These are phyloP conservation scores for Juncus effusus DNA, from an alignment of 176 grass and related monocot species.

Conservation along the genomic window DNA sequence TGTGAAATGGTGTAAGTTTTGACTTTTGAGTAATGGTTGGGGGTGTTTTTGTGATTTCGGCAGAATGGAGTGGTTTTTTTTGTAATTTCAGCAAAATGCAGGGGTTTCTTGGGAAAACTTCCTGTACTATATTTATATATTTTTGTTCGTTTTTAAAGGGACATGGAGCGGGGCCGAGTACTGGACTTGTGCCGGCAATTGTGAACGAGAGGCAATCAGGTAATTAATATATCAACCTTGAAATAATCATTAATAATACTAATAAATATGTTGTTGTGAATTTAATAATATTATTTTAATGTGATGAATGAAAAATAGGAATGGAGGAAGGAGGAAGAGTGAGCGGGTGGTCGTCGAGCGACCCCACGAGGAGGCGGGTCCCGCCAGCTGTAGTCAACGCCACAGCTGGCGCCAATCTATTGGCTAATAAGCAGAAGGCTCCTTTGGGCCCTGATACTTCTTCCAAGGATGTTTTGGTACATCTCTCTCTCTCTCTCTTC, in stretches of 20 bases:
- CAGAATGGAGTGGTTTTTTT: too few species aligned
- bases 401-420: slow-evolving; percentile 27
- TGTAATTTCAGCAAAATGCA: too few species aligned
- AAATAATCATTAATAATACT: neutral
- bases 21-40: too few species aligned
- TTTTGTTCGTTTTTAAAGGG: slow-evolving; percentile 39
- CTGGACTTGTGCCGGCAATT: slow-evolving; percentile 55
- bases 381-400: slow-evolving; percentile 54
- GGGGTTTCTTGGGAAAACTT: too few species aligned
- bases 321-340: slow-evolving; percentile 58
- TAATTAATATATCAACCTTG: slow-evolving; percentile 28
- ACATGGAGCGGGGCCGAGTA: slow-evolving; percentile 62
- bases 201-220: slow-evolving; percentile 80
- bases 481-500: slow-evolving; percentile 29
- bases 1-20: too few species aligned
- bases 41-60: too few species aligned
- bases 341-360: slow-evolving; percentile 81
- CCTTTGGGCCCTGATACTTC: slow-evolving; percentile 38
- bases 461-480: slow-evolving; percentile 59
- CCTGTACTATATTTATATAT: too few species aligned
- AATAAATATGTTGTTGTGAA: neutral
- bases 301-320: slow-evolving; percentile 34
- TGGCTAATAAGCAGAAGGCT: slow-evolving; percentile 61
- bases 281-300: slow-evolving; percentile 23
- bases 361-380: slow-evolving; percentile 40